These are phyloP conservation scores for Candida ovalis DNA, from an alignment of 805 yeast genomes.

Conservation along the genomic window DNA sequence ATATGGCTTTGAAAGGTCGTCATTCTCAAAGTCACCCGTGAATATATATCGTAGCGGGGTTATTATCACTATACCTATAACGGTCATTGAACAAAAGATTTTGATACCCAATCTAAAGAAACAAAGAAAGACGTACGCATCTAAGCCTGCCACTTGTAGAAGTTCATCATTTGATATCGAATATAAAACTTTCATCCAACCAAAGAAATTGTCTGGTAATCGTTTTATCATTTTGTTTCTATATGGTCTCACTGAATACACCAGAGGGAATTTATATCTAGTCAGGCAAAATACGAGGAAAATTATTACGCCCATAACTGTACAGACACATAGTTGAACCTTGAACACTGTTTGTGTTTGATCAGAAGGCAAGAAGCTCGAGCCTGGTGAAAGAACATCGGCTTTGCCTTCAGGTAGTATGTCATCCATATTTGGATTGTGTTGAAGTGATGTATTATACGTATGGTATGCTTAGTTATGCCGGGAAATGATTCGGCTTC, in stretches of 20 bases:
- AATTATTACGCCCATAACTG: conserved; percentile 41
- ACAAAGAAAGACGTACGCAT: conserved; percentile 55
- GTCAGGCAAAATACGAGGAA: conserved; percentile 48
- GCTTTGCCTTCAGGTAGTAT: conserved; percentile 4
- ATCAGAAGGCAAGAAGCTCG: conserved; percentile 37
- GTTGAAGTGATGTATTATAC: too few relatives aligned
- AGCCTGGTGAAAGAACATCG: conserved; percentile 29
- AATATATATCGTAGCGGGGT: conserved; percentile 51
- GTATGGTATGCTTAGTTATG: too few relatives aligned
- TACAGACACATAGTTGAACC: conserved; percentile 49
- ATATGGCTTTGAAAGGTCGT: conserved; percentile 9
- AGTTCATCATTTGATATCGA: conserved; percentile 47
- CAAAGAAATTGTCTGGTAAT: conserved; percentile 45
- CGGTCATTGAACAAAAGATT: conserved; percentile 39
- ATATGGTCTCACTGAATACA: conserved; percentile 53
- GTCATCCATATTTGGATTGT: background rate
- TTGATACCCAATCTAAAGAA: conserved; percentile 55
- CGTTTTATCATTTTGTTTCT: conserved; percentile 40
- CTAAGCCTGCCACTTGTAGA: conserved; percentile 53
- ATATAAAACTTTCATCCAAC: conserved; percentile 50
- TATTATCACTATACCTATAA: conserved; percentile 45
- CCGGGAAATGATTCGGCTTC: too few relatives aligned
- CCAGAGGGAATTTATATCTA: conserved; percentile 52
- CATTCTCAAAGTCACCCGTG: conserved; percentile 45
- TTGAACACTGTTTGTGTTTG: conserved; percentile 53